Evolutionary conservation across 2,329 filamentous ascomycete genomes (phyloP).

Genomic region (Colletotrichum sp.): DNA sequence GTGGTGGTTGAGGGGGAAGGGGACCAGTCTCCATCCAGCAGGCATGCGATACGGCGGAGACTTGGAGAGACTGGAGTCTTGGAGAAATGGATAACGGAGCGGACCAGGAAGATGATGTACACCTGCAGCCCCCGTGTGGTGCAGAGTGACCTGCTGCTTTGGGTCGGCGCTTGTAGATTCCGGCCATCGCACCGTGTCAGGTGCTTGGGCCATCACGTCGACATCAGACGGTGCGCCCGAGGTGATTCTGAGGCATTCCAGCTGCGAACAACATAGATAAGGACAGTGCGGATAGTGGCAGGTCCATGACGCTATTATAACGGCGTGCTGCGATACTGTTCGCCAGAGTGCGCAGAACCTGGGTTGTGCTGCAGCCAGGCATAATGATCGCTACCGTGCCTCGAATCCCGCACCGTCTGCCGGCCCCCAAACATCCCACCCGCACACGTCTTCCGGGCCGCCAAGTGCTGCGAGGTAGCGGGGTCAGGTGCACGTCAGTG

Average conservation of each 20-base stretch:
- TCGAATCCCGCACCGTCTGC: neutral
- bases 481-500: slow-evolving; percentile 9
- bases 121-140: neutral
- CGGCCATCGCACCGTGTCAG: slow-evolving; percentile 13
- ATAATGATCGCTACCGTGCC: neutral
- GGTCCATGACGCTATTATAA: slow-evolving; percentile 15
- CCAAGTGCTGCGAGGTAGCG: slow-evolving; percentile 1
- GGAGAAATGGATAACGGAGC: neutral
- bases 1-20: neutral
- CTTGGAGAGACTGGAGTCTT: neutral
- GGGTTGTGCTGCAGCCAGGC: neutral
- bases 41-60: slow-evolving; percentile 3
- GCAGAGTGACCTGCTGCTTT: neutral
- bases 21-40: neutral
- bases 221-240: neutral
- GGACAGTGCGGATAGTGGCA: neutral
- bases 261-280: slow-evolving; percentile 11
- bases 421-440: slow-evolving; percentile 3
- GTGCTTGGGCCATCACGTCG: neutral
- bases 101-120: neutral
- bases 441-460: slow-evolving; percentile 2
- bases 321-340: neutral
- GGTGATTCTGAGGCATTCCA: neutral
- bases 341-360: neutral
- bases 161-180: neutral